Percentiles rank a stretch among this genome's conserved stretches.
These are phyloP conservation scores for Ogataea degrootiae DNA, from an alignment of 805 yeast species.

Conservation along the genomic window DNA sequence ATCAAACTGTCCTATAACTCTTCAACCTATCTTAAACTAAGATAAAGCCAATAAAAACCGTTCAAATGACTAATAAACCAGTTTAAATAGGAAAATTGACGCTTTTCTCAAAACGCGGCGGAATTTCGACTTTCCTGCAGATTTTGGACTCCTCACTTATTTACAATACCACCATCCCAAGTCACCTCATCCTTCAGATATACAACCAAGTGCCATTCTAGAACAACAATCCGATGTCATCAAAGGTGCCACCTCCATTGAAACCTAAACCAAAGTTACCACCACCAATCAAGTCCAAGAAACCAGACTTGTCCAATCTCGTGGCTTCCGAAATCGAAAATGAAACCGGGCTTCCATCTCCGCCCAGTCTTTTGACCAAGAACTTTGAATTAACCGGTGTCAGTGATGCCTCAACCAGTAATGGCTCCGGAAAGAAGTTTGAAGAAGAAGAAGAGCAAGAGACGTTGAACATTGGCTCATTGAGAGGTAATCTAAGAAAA, in stretches of 20 bases:
- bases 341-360: not conserved
- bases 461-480: constrained; percentile 9
- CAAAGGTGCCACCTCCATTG: constrained; percentile 27
- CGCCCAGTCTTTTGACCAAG: not conserved
- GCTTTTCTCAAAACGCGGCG: too few species aligned
- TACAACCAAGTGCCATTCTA: not conserved
- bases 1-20: too few species aligned
- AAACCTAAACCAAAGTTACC: constrained; percentile 32
- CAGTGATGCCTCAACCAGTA: not conserved
- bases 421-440: not conserved
- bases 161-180: too few species aligned
- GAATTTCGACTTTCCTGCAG: too few species aligned
- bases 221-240: constrained; percentile 7
- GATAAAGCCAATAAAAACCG: too few species aligned
- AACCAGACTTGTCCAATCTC: constrained; percentile 15
- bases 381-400: not conserved
- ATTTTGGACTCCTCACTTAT: too few species aligned
- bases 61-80: too few species aligned
- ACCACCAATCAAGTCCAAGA: constrained; percentile 23
- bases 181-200: not conserved
- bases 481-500: constrained; percentile 13
- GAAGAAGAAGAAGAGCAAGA: not conserved
- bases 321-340: not conserved
- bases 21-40: too few species aligned
- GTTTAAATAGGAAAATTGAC: too few species aligned